These are phyloP conservation scores for Neofusicoccum laricinum DNA, from an alignment of 2,329 filamentous ascomycete genomes.

Conservation along the genomic window DNA sequence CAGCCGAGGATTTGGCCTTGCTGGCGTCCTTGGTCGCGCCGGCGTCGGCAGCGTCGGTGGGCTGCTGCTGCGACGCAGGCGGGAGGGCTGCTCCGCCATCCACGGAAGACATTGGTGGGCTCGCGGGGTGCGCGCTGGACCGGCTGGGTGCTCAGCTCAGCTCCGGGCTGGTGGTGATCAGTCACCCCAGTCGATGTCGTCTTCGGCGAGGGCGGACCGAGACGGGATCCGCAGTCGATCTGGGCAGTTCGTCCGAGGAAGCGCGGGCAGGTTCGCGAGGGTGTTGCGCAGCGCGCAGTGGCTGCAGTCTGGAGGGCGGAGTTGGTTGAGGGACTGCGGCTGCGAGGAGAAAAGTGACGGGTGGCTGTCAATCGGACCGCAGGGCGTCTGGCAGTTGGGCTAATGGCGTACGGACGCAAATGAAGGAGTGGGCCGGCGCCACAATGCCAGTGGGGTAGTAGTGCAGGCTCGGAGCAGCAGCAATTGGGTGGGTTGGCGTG, in stretches of 20 bases:
- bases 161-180: background rate
- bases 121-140: background rate
- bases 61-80: constrained; percentile 3
- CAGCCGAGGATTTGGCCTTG: constrained; percentile 6
- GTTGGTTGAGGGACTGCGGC: background rate
- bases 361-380: constrained; percentile 1
- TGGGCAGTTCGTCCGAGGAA: constrained; percentile 1
- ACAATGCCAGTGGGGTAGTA: constrained; percentile 10
- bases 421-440: constrained; percentile 12
- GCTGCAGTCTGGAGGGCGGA: background rate
- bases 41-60: background rate
- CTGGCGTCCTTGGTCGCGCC: background rate
- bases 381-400: background rate
- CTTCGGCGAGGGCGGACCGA: constrained; percentile 15
- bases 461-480: background rate
- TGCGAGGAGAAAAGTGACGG: background rate
- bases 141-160: background rate
- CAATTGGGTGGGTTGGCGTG: background rate
- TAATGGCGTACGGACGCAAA: constrained; percentile 2
- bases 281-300: background rate
- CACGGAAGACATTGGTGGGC: constrained; percentile 1
- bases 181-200: background rate
- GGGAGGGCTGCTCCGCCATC: background rate
- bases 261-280: background rate
- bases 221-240: constrained; percentile 15